Evolutionary conservation across 768 basidiomycete genomes (phyloP).

Genomic region (Macrolepiota dolichaula): DNA sequence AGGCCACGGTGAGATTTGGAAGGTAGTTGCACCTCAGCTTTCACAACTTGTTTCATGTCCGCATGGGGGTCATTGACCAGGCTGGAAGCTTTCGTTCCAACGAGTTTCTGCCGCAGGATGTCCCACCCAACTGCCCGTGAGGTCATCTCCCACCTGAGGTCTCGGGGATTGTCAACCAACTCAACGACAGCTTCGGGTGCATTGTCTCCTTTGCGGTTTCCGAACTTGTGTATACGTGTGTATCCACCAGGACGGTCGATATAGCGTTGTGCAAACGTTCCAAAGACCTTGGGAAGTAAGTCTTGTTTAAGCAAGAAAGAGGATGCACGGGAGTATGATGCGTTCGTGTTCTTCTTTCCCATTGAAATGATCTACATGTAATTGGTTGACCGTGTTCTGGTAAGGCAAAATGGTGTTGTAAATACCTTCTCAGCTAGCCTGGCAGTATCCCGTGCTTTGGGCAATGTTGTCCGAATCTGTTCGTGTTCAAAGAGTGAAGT

Average conservation of each 20-base stretch:
- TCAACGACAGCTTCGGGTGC: conserved; percentile 91
- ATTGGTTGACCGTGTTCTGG: background rate
- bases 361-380: conserved; percentile 76
- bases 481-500: conserved; percentile 93
- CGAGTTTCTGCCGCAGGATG: conserved; percentile 55
- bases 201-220: conserved; percentile 88
- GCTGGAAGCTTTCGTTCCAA: conserved; percentile 35
- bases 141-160: conserved; percentile 85
- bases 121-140: conserved; percentile 89
- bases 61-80: conserved; percentile 50
- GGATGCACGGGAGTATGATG: conserved; percentile 68
- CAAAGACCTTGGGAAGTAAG: conserved; percentile 81
- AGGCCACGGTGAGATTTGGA: conserved; percentile 33
- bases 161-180: conserved; percentile 91
- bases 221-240: conserved; percentile 90
- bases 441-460: conserved; percentile 91
- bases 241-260: conserved; percentile 85
- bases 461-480: conserved; percentile 91
- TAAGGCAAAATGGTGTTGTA: background rate
- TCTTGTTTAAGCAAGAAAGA: conserved; percentile 74
- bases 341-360: conserved; percentile 79
- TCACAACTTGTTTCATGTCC: conserved; percentile 43
- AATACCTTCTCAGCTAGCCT: conserved; percentile 88
- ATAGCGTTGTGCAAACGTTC: conserved; percentile 78
- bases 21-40: conserved; percentile 41